Base-by-base conservation (phyloP, 108 stramenopile species). In the Cyclotella kingstonii region DNA sequence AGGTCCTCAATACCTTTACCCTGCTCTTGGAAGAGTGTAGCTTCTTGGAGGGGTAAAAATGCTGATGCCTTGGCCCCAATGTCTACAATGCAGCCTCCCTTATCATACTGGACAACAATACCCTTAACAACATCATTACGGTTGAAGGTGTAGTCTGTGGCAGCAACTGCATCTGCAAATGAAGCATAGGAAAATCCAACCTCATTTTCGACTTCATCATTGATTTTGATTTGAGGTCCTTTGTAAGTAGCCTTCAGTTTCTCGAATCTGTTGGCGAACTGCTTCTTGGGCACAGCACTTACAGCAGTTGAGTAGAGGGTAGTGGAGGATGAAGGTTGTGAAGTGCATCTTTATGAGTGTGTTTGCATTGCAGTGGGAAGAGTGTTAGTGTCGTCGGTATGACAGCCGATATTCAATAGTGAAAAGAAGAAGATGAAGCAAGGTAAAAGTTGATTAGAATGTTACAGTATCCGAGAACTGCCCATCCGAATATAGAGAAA, bases 21-120 rank as follows among this genome's bases (percentile, higher is more conserved):
- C 60, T 73, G 63, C 2, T 63, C 66, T 63, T 81, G 80, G 54
- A 81, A 54, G 15, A 92, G 73, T 0, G 88, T 60, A 8, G 86
- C 88, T 75, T 98, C 97, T 35, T 77, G 63, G 36, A 81, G 65
- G 3, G 97, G 97, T 34, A 98, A 63, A 59, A 89, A 96, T 17
- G 95, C 97, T 5, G 86, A 75, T 1, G 94, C 89, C 82, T 98
- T 98, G 60, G 94, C 96, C 7, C 96, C 96, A 75, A 98, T 91
- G 60, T 94, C 93, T 19, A 94, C 88, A 41, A 94, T 75, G 60
- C 72, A 70, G 10, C 89, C 89, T 8, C 78, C 78, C 49, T 77
- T 69, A 15, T 78, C 82, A 70, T 89, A 88, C 59, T 89, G 83
- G 14, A 94, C 77, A 35, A 85, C 81, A 1, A 63, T 70, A 44